phyloP scores from a whole-genome alignment of 1,284 basidiomycete species.

The Papiliotrema flavescens region DNA sequence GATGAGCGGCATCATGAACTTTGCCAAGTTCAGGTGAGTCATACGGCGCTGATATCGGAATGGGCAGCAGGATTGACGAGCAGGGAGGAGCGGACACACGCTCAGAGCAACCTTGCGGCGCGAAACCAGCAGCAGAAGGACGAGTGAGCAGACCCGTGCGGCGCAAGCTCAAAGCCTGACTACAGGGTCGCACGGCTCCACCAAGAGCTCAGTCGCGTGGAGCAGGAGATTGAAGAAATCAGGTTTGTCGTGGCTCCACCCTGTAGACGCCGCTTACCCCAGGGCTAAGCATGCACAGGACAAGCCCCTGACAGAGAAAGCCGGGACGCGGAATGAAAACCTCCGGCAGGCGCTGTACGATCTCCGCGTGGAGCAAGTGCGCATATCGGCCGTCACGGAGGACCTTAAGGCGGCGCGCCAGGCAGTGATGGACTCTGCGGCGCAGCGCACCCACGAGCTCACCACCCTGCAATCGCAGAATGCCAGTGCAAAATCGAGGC shows the following conservation, averaged over 20 bases:
- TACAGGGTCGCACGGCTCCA: constrained; percentile 48
- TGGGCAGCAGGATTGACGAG: background rate
- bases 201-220: constrained; percentile 56
- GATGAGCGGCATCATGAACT: constrained; percentile 86
- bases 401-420: constrained; percentile 60
- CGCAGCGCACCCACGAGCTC: constrained; percentile 17
- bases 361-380: constrained; percentile 59
- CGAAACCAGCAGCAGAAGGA: constrained; percentile 26
- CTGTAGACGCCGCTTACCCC: background rate
- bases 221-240: constrained; percentile 58
- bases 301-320: constrained; percentile 62
- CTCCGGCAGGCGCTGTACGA: constrained; percentile 63
- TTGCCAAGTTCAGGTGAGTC: constrained; percentile 70
- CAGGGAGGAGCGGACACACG: constrained; percentile 29
- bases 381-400: constrained; percentile 53
- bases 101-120: constrained; percentile 18
- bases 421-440: constrained; percentile 28
- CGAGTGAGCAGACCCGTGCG: constrained; percentile 16
- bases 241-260: constrained; percentile 53
- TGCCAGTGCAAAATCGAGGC: constrained; percentile 61
- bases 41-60: background rate
- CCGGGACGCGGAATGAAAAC: constrained; percentile 60
- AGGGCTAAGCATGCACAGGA: constrained; percentile 68
- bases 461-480: constrained; percentile 45
- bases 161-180: background rate